Evolutionary conservation across 768 basidiomycete genomes (phyloP).

Genomic region (Rhodosporidiobolus odoratus): DNA sequence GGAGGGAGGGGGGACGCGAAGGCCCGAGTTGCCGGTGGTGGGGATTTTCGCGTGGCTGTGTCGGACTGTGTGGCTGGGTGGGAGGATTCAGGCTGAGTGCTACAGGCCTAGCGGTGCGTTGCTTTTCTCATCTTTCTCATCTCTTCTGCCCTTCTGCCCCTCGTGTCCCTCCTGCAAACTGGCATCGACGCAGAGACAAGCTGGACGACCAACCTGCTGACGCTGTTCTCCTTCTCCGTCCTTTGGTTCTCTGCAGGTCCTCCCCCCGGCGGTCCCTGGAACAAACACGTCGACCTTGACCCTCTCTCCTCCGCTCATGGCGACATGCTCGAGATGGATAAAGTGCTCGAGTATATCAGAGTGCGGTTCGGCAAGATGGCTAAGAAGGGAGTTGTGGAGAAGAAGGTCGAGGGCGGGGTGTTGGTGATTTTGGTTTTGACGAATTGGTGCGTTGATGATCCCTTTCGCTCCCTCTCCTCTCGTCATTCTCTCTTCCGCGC

Average conservation of each 20-base stretch:
- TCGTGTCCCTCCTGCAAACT: neutral
- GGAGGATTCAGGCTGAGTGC: slow-evolving; percentile 30
- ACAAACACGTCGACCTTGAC: slow-evolving; percentile 20
- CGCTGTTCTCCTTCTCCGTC: neutral
- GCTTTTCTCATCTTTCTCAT: too few species aligned
- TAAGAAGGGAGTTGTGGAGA: slow-evolving; percentile 9
- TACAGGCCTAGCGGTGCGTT: slow-evolving; percentile 30
- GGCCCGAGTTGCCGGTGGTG: neutral
- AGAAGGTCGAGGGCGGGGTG: slow-evolving; percentile 15
- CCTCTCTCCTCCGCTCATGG: slow-evolving; percentile 7
- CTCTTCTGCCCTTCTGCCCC: neutral
- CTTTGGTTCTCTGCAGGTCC: slow-evolving; percentile 1
- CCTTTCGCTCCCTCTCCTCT: neutral
- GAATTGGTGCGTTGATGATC: slow-evolving; percentile 24
- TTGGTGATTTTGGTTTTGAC: slow-evolving; percentile 24
- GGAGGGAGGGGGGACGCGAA: neutral
- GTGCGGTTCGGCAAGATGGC: slow-evolving; percentile 11
- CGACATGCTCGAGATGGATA: slow-evolving; percentile 32
- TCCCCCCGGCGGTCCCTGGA: slow-evolving; percentile 30
- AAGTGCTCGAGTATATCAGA: slow-evolving; percentile 16
- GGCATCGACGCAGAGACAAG: too few species aligned
- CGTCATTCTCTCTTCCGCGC: too few species aligned
- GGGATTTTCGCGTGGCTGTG: slow-evolving; percentile 34
- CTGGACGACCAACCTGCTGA: too few species aligned
- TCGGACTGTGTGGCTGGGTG: slow-evolving; percentile 28